These are phyloP conservation scores for Pochonia chlamydosporia DNA, from an alignment of 2,329 filamentous ascomycete species.

Conservation along the genomic window DNA sequence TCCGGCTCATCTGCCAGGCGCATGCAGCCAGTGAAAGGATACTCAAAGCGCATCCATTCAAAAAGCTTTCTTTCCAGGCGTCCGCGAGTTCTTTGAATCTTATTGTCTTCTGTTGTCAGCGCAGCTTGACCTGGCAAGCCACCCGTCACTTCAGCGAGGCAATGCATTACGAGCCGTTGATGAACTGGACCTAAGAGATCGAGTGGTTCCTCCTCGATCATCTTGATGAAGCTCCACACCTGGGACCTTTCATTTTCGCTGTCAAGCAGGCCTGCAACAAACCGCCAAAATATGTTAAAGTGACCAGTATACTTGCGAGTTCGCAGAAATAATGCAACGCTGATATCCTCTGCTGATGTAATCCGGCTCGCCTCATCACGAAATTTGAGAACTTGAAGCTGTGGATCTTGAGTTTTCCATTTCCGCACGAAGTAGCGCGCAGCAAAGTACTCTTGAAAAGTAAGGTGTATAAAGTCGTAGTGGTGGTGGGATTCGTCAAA, in stretches of 20 bases:
- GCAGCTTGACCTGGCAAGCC: too few species aligned
- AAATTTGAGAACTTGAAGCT: too few species aligned
- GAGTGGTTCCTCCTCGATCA: neutral
- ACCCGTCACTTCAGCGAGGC: neutral
- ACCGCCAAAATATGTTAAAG: constrained; percentile 37
- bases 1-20: too few species aligned
- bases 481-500: constrained; percentile 10
- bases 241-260: neutral
- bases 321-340: constrained; percentile 27
- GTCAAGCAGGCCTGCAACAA: constrained; percentile 30
- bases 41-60: too few species aligned
- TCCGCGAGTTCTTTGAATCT: too few species aligned
- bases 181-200: constrained; percentile 3
- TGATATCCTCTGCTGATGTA: too few species aligned
- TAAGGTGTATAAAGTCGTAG: constrained; percentile 36
- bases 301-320: constrained; percentile 30
- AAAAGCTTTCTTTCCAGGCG: too few species aligned
- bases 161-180: constrained; percentile 4
- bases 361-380: too few species aligned
- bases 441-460: constrained; percentile 37
- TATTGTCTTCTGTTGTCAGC: too few species aligned
- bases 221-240: neutral
- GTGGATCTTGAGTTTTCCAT: too few species aligned
- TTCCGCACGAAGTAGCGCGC: constrained; percentile 30
- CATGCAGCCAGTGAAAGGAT: too few species aligned